Conservation (phyloP, 129 eudicot genomes). For the Flaveria brownii region DNA sequence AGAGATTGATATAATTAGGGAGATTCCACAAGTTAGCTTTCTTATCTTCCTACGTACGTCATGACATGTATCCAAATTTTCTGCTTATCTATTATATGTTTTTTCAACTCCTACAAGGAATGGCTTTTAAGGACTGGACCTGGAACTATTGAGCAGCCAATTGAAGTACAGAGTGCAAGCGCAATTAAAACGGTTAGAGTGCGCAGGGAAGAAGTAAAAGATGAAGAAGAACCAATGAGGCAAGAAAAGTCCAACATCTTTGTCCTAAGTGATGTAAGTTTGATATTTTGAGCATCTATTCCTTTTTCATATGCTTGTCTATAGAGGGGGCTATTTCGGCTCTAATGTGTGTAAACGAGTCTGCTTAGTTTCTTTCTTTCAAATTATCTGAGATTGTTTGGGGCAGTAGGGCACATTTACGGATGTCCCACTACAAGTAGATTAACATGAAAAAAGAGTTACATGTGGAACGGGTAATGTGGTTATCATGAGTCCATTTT, state of each 20-base stretch:
- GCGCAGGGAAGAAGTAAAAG: slow-evolving; percentile 6
- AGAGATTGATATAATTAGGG: slow-evolving; percentile 42
- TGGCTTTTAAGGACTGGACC: slow-evolving; percentile 12
- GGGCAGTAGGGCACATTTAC: neutral
- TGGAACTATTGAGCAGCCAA: slow-evolving; percentile 35
- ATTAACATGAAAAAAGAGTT: neutral
- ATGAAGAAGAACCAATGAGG: slow-evolving; percentile 3
- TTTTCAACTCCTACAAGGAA: slow-evolving; percentile 27
- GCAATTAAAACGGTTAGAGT: slow-evolving; percentile 19
- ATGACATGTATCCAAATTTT: slow-evolving; percentile 1
- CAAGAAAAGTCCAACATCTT: slow-evolving; percentile 20
- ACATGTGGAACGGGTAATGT: neutral
- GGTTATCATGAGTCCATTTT: neutral
- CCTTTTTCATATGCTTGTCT: neutral
- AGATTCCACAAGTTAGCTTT: slow-evolving; percentile 37
- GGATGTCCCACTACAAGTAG: neutral
- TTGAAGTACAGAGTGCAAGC: slow-evolving; percentile 22
- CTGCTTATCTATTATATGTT: neutral
- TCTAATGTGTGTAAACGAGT: neutral
- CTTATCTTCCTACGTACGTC: neutral
- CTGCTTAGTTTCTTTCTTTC: neutral
- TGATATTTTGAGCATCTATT: neutral
- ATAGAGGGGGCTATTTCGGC: neutral
- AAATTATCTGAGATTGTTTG: slow-evolving; percentile 4
- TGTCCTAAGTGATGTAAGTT: slow-evolving; percentile 38